Evolutionary conservation across 805 yeast genomes (phyloP), one percentile per base, ranked within the genome.

Genomic region (Zygoascus biomembranicola): DNA sequence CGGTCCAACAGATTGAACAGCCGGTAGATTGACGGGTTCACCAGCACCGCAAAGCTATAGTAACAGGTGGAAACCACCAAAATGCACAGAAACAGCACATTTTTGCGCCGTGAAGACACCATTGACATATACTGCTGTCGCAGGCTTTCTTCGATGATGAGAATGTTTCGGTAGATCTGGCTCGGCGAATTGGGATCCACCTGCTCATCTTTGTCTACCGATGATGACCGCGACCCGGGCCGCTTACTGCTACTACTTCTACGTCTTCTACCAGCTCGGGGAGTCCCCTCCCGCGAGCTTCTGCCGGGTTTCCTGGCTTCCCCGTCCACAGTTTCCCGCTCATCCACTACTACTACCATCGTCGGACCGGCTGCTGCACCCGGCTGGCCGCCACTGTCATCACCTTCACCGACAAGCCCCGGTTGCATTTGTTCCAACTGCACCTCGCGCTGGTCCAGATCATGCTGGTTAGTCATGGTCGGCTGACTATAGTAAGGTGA

Each of bases 91-190:
- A 85, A 85, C 11, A 80, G 68, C 51, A 80, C 67, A 63, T 85
- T 82, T 59, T 82, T 81, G 44, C 82, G 69, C 58, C 95, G 75
- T 55, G 89, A 70, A 8, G 77, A 71, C 52, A 81, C 78, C 65
- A 89, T 90, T 52, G 81, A 84, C n/a, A 76, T 72, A 48, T 84
- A 86, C 69, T 92, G 98, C 56, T 79, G 82, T 42, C 97, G 76
- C 50, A 94, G 73, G 52, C 88, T 82, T 64, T 90, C 96, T 67
- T 92, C 99, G 51, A 90, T 68, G 14, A 92, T 85, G 48, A 92
- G 72, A 59, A 94, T 69, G 66, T 92, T 90, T 47, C 95, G 77
- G 66, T 84, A 88, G 14, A 89, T 82, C 72, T 85, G 66, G 5
- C 71, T 65, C 23, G 80, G 68, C 6, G 63, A 4, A 20, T 10